Conservation (phyloP, 495 filamentous ascomycete genomes). For the Penicillium paxilli region DNA sequence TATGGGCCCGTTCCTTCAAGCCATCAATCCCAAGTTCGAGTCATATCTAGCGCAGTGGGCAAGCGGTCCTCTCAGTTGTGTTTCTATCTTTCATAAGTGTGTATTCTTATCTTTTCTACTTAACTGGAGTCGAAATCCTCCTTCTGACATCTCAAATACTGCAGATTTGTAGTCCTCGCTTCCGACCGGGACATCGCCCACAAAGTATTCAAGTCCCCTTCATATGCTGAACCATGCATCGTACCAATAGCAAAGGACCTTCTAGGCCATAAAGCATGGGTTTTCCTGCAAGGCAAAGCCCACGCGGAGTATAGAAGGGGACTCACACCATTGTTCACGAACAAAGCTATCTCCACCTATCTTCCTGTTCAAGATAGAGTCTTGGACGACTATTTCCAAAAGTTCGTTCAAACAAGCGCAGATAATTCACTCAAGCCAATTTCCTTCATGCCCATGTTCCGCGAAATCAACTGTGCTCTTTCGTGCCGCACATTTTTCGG, state of each 20-base stretch:
- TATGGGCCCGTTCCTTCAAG: slow-evolving; percentile 87
- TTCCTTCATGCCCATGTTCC: slow-evolving; percentile 81
- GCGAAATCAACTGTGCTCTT: slow-evolving; percentile 89
- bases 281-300: slow-evolving; percentile 86
- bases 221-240: slow-evolving; percentile 86
- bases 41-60: slow-evolving; percentile 83
- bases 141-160: not conserved
- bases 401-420: slow-evolving; percentile 65
- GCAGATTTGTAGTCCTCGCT: slow-evolving; percentile 90
- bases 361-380: slow-evolving; percentile 86
- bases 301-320: slow-evolving; percentile 93
- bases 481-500: slow-evolving; percentile 65
- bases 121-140: not conserved
- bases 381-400: slow-evolving; percentile 76
- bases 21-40: slow-evolving; percentile 81
- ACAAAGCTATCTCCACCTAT: slow-evolving; percentile 78
- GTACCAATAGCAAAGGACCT: slow-evolving; percentile 90
- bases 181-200: slow-evolving; percentile 89
- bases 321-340: slow-evolving; percentile 86
- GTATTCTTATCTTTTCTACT: slow-evolving; percentile 17
- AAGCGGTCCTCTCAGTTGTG: slow-evolving; percentile 83
- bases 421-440: slow-evolving; percentile 61
- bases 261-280: slow-evolving; percentile 83
- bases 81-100: slow-evolving; percentile 96
- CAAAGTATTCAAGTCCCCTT: slow-evolving; percentile 90